Evolutionary conservation across 2,329 filamentous ascomycete species (phyloP).

Genomic region (Malbranchea cinnamomea): DNA sequence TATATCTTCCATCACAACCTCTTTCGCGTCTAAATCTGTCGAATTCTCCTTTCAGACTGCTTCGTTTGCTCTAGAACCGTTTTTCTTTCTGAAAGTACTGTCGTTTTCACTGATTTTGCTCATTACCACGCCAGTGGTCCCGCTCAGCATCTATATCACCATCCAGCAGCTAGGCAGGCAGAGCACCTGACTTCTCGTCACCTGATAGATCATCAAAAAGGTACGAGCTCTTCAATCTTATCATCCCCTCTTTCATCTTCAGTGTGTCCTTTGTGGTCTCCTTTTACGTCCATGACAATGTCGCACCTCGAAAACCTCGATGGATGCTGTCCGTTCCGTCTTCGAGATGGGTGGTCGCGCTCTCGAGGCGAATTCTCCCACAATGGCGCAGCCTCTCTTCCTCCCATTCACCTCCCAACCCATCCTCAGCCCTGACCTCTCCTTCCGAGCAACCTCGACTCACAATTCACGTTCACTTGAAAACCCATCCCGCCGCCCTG

Average conservation of each 20-base stretch:
- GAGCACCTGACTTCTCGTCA: slow-evolving; percentile 11
- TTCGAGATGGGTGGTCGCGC: no score
- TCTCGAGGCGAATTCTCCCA: no score
- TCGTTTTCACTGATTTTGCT: no score
- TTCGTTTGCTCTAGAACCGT: neutral
- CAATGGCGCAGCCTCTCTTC: neutral
- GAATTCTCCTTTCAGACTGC: neutral
- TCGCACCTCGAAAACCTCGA: neutral
- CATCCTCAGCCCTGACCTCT: neutral
- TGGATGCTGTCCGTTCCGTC: no score
- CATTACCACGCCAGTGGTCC: no score
- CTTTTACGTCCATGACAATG: neutral
- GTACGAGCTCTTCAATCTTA: slow-evolving; percentile 5
- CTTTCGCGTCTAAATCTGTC: slow-evolving; percentile 1
- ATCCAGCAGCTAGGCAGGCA: slow-evolving; percentile 6
- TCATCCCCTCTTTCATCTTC: slow-evolving; percentile 7
- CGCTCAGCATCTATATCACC: slow-evolving; percentile 10
- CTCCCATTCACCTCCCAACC: neutral
- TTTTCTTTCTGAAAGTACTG: no score
- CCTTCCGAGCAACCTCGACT: no score
- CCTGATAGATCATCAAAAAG: slow-evolving; percentile 12
- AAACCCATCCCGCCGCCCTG: no score
- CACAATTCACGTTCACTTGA: no score
- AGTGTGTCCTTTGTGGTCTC: neutral
- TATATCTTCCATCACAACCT: slow-evolving; percentile 3